Base-by-base conservation (phyloP, 2,329 filamentous ascomycete species). In the Cordyceps tenuipes region DNA sequence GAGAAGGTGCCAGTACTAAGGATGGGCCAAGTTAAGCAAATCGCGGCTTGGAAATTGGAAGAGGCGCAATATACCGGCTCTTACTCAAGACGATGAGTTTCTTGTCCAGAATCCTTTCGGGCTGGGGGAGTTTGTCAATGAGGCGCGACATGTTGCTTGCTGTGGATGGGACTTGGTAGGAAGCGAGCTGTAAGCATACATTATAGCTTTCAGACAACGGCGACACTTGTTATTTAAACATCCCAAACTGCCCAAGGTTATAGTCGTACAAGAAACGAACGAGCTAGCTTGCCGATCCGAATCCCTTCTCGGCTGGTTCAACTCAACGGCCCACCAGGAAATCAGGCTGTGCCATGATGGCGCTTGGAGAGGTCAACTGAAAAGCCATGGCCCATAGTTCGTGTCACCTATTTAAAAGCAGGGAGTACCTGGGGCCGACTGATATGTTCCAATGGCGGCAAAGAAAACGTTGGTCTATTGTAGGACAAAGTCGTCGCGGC, bases 71-170 rank as follows among this genome's bases (percentile, higher is more conserved):
- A 58, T 62, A 73, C 72, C 73, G 70, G n/a, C 71, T 69, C n/a
- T 69, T 68, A 50, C 72, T 75, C 31, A 73, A 64, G 19, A 75
- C 68, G 48, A 76, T 68, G 10, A 75, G 59, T 61, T 72, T 74
- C 64, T 70, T 72, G 23, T 68, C 67, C 54, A 65, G 60, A 6
- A 69, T 66, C 46, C 67, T 63, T 21, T 65, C 61, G 12, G 72
- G 73, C 10, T 64, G 64, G 9, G 71, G 70, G n/a, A 75, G 39
- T 34, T 60, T 64, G 52, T 75, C 73, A 43, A 75, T 71, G 21
- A 64, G 60, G 60, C 72, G 71, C 60, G 71, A 63, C 73, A 75
- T 75, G 3, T n/a, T 51, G 51, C 8, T 15, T 21, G 39, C 3
- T 41, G 17, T 43, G 21, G 43, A 5, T 17, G 5, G 13, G 13